phyloP scores from a whole-genome alignment of 768 basidiomycete species.

The Collybiopsis luxurians region DNA sequence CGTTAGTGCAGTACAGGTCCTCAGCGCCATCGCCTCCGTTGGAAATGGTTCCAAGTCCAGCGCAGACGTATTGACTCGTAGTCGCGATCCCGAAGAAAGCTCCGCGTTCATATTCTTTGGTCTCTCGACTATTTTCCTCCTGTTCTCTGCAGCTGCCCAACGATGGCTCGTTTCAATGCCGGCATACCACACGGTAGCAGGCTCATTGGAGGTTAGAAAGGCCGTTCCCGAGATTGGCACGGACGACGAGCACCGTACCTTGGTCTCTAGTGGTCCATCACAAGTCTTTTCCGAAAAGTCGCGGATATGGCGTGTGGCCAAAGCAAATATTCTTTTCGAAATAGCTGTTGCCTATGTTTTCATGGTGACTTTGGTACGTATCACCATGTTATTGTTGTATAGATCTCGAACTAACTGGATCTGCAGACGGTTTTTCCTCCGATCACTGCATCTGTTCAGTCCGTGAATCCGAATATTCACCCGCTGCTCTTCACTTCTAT shows the following conservation, averaged over 20 bases:
- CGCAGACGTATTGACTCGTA: slow-evolving; percentile 11
- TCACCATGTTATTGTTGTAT: background rate
- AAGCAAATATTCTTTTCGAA: slow-evolving; percentile 66
- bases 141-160: slow-evolving; percentile 52
- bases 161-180: slow-evolving; percentile 56
- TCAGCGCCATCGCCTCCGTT: slow-evolving; percentile 59
- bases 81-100: slow-evolving; percentile 56
- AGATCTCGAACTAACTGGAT: background rate
- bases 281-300: slow-evolving; percentile 32
- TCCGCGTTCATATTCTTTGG: slow-evolving; percentile 75
- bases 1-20: slow-evolving; percentile 61
- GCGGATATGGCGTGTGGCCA: slow-evolving; percentile 51
- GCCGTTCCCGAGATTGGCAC: slow-evolving; percentile 16
- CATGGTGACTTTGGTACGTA: slow-evolving; percentile 70
- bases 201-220: slow-evolving; percentile 39
- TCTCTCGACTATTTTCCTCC: slow-evolving; percentile 64
- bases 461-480: slow-evolving; percentile 64
- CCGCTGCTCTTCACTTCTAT: slow-evolving; percentile 80
- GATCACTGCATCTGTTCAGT: slow-evolving; percentile 72
- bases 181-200: slow-evolving; percentile 53
- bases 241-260: slow-evolving; percentile 30
- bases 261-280: slow-evolving; percentile 31
- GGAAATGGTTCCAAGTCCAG: slow-evolving; percentile 35
- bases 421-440: slow-evolving; percentile 82
- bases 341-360: slow-evolving; percentile 76